Conservation (phyloP, 129 eudicot species). For the Escallonia herrerae region DNA sequence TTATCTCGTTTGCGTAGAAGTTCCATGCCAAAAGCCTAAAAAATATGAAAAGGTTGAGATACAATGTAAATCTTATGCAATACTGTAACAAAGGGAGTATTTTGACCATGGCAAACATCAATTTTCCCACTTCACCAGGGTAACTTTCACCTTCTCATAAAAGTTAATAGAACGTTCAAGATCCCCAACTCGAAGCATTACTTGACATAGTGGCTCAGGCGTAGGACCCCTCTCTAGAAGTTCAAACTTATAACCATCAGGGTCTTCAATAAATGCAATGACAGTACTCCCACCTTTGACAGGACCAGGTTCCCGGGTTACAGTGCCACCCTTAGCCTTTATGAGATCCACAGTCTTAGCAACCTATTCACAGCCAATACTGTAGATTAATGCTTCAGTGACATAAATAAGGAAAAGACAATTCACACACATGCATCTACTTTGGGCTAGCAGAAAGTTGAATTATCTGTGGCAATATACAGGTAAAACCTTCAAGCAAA, state of each 20-base stretch:
- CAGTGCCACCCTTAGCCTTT: conserved; percentile 95
- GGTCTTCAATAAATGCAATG: conserved; percentile 95
- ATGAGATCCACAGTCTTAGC: conserved; percentile 83
- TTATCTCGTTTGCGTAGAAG: conserved; percentile 81
- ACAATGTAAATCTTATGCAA: neutral
- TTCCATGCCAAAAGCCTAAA: conserved; percentile 96
- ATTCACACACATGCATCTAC: neutral
- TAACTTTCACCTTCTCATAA: conserved; percentile 67
- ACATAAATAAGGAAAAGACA: neutral
- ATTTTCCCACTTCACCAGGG: neutral
- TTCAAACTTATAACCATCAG: conserved; percentile 97
- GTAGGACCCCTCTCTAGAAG: conserved; percentile 96
- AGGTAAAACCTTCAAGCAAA: too few relatives aligned
- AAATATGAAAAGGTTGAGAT: conserved; percentile 1
- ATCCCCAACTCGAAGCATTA: conserved; percentile 98
- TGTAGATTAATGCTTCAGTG: neutral
- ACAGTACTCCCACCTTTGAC: conserved; percentile 88
- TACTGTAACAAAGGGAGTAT: neutral
- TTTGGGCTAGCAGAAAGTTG: too few relatives aligned
- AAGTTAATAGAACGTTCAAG: conserved; percentile 88
- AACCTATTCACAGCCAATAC: conserved; percentile 38
- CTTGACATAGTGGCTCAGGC: conserved; percentile 98
- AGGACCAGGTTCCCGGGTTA: conserved; percentile 94
- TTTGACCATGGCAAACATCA: neutral
- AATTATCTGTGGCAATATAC: too few relatives aligned